Conservation (phyloP, 2,329 filamentous ascomycete species). For the Scedosporium aurantiacum region DNA sequence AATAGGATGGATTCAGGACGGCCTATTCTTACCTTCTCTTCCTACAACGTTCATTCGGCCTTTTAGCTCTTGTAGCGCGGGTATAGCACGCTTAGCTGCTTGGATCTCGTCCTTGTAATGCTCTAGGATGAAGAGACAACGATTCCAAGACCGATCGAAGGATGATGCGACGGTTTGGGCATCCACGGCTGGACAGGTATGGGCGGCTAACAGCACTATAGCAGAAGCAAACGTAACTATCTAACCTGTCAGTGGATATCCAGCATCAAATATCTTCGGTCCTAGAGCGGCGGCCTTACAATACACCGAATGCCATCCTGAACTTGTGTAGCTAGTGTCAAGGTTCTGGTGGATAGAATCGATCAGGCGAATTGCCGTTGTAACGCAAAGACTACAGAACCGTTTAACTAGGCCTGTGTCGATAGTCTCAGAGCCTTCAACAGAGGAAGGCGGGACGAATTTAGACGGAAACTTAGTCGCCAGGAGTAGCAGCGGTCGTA, state of each 20-base stretch:
- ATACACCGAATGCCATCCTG: conserved; percentile 3
- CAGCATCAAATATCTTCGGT: no score
- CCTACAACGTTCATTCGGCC: no score
- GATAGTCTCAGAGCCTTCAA: background rate
- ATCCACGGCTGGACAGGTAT: background rate
- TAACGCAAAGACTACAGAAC: background rate
- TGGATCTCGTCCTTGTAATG: background rate
- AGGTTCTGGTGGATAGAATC: background rate
- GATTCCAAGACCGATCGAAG: background rate
- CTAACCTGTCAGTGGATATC: no score
- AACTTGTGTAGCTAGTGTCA: background rate
- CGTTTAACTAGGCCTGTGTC: background rate
- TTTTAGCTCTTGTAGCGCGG: no score
- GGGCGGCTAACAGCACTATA: background rate
- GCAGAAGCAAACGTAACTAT: conserved; percentile 1
- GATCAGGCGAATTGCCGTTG: background rate
- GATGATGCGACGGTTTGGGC: background rate
- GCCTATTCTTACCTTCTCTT: no score
- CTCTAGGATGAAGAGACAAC: background rate
- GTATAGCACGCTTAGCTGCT: no score
- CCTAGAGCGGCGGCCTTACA: background rate
- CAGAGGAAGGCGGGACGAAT: background rate
- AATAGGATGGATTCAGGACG: no score
- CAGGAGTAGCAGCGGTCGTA: background rate
- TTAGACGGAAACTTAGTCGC: background rate